phyloP scores from a whole-genome alignment of 108 stramenopile genomes.

The Schizochytrium sp. region DNA sequence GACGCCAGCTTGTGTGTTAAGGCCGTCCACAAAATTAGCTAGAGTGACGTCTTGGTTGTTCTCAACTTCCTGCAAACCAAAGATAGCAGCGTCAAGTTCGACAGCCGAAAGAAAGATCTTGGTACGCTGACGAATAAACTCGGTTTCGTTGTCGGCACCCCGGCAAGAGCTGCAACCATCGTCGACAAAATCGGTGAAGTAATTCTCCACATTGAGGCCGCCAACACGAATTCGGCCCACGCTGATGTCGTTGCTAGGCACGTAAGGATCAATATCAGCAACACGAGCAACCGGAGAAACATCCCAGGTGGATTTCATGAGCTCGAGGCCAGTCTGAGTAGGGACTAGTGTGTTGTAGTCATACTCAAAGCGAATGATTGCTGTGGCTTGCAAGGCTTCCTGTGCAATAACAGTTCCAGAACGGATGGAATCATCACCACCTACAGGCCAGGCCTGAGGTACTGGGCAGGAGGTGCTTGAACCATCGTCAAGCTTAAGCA shows the following conservation, averaged over 20 bases:
- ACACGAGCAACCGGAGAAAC: background rate
- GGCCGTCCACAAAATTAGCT: conserved; percentile 10
- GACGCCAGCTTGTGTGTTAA: conserved; percentile 35
- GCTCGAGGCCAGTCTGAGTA: background rate
- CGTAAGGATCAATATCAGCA: background rate
- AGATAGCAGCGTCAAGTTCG: conserved; percentile 47
- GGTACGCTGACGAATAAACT: conserved; percentile 31
- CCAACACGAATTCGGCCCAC: background rate
- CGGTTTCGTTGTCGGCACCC: conserved; percentile 24
- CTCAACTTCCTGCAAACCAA: conserved; percentile 52
- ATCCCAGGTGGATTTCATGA: background rate
- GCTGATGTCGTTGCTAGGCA: background rate
- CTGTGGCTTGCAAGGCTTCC: background rate
- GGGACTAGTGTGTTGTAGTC: background rate
- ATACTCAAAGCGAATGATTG: conserved; percentile 14
- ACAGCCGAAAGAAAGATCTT: conserved; percentile 10
- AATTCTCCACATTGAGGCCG: conserved; percentile 34
- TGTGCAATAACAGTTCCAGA: background rate
- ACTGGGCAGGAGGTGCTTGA: background rate
- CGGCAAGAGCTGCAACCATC: conserved; percentile 2
- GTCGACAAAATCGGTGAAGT: conserved; percentile 23
- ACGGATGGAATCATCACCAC: background rate
- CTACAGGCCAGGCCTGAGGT: conserved; percentile 38
- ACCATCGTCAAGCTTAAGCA: conserved; percentile 8
- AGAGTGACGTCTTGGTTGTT: background rate